Evolutionary conservation across 2,329 filamentous ascomycete species (phyloP), one percentile per base, ranked within the genome.

Genomic region (Clonostachys rhizophaga): DNA sequence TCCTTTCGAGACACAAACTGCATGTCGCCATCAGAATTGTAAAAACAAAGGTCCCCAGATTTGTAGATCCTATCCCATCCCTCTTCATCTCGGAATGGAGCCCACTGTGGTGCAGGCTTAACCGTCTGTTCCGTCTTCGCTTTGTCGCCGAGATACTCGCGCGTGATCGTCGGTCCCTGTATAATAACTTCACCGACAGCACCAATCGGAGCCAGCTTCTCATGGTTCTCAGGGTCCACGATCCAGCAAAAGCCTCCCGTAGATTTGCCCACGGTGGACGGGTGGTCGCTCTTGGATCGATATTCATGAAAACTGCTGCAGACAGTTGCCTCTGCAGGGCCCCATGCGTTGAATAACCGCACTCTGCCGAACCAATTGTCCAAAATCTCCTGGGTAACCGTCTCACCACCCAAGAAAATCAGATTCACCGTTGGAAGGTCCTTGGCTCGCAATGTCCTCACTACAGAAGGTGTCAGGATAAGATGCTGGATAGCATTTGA

Each of bases 141-240:
- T 17, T 56, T 9, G 7, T 58, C 51, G 45, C 72, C 70, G n/a
- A 76, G 58, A 47, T 79, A 80, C 34, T 74, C 73, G 34, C 68
- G 61, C 20, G 69, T 71, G 14, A 79, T 8, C 9, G 50, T 53
- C n/a, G 74, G 74, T 1, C 47, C 50, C 34, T 55, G 48, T 16
- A 55, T 47, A 24, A 51, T 37, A 14, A 55, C 36, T 42, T 55
- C 53, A 8, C 53, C 52, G 3, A 49, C n/a, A 9, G 40, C 42
- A 14, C 53, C 53, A 17, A 51, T 17, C 16, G 53, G 53, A 2
- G 47, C 49, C 2, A 51, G 40, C 6, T 41, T 33, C 10, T 44
- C 18, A 24, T 44, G 42, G 17, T 54, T 20, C 6, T 44, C 41
- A 6, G 45, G 43, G 9, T 53, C 49, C 13, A 50, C 47, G 37